Conservation (phyloP, 805 yeast species). For the Kluyveromyces lactis region DNA sequence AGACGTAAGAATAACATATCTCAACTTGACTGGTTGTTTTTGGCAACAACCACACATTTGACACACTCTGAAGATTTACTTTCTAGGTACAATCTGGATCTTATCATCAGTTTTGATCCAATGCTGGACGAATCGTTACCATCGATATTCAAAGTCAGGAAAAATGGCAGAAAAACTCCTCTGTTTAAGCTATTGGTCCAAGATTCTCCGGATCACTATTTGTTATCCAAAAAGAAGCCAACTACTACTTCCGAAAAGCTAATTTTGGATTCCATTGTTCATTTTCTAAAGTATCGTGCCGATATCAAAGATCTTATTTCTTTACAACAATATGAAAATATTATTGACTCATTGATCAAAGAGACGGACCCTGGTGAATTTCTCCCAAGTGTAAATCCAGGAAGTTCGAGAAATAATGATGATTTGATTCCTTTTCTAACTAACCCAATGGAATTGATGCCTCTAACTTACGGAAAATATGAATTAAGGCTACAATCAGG, state of each 20-base stretch:
- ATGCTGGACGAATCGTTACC: slow-evolving; percentile 26
- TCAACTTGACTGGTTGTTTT: slow-evolving; percentile 31
- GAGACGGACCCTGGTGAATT: slow-evolving; percentile 8
- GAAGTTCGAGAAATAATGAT: slow-evolving; percentile 12
- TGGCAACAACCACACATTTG: slow-evolving; percentile 40
- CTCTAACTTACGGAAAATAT: slow-evolving; percentile 11
- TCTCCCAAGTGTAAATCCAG: slow-evolving; percentile 11
- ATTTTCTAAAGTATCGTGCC: slow-evolving; percentile 12
- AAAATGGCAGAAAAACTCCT: slow-evolving; percentile 28
- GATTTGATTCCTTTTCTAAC: slow-evolving; percentile 11
- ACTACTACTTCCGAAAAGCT: slow-evolving; percentile 12
- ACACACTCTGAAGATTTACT: slow-evolving; percentile 25
- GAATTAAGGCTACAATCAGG: slow-evolving; percentile 8
- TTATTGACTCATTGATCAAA: slow-evolving; percentile 12
- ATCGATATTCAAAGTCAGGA: slow-evolving; percentile 23
- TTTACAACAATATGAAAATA: not conserved
- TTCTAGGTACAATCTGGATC: slow-evolving; percentile 32
- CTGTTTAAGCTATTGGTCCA: slow-evolving; percentile 37
- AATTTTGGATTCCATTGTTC: slow-evolving; percentile 24
- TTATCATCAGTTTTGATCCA: slow-evolving; percentile 44
- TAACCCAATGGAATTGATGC: slow-evolving; percentile 11
- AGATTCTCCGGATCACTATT: slow-evolving; percentile 39
- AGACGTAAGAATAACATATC: slow-evolving; percentile 12
- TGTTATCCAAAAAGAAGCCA: slow-evolving; percentile 14
- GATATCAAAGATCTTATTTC: not conserved